phyloP scores from a whole-genome alignment of 345 rosid species.

The Abelmoschus esculentus region DNA sequence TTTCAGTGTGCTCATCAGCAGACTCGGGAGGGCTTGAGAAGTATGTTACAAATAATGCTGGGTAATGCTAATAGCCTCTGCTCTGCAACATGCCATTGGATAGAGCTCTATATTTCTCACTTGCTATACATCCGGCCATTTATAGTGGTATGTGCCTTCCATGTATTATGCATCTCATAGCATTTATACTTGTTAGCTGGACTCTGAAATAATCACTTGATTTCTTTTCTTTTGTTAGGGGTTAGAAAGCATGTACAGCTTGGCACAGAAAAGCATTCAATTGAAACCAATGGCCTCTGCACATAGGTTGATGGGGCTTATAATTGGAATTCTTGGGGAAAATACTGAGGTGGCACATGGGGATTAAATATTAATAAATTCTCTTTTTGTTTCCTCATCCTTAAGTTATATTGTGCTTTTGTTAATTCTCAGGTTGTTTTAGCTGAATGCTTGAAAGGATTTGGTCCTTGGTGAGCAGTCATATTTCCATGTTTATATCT shows the following conservation, averaged over 20 bases:
- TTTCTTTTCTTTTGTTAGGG: slow-evolving; percentile 46
- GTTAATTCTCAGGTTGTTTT: slow-evolving; percentile 62
- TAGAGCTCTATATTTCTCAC: slow-evolving; percentile 76
- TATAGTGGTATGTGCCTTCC: slow-evolving; percentile 47
- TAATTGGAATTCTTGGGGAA: slow-evolving; percentile 81
- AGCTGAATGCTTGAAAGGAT: slow-evolving; percentile 87
- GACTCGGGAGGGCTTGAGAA: slow-evolving; percentile 86
- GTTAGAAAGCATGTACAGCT: slow-evolving; percentile 75
- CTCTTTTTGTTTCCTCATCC: not conserved
- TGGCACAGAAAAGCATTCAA: slow-evolving; percentile 78
- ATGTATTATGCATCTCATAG: slow-evolving; percentile 6
- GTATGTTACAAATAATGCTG: slow-evolving; percentile 78
- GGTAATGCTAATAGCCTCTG: slow-evolving; percentile 56
- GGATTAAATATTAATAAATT: not conserved
- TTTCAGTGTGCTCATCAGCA: slow-evolving; percentile 69
- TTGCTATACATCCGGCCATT: slow-evolving; percentile 78
- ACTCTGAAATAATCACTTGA: slow-evolving; percentile 10
- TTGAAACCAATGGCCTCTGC: slow-evolving; percentile 54
- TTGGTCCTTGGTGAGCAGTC: slow-evolving; percentile 83
- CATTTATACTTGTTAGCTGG: not conserved
- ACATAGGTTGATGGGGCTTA: slow-evolving; percentile 62
- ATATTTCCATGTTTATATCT: slow-evolving; percentile 1
- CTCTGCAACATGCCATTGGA: slow-evolving; percentile 63
- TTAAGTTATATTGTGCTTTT: not conserved
- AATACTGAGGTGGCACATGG: slow-evolving; percentile 61